phyloP scores from a whole-genome alignment of 2,329 filamentous ascomycete genomes.

The Trichoderma sp. region DNA sequence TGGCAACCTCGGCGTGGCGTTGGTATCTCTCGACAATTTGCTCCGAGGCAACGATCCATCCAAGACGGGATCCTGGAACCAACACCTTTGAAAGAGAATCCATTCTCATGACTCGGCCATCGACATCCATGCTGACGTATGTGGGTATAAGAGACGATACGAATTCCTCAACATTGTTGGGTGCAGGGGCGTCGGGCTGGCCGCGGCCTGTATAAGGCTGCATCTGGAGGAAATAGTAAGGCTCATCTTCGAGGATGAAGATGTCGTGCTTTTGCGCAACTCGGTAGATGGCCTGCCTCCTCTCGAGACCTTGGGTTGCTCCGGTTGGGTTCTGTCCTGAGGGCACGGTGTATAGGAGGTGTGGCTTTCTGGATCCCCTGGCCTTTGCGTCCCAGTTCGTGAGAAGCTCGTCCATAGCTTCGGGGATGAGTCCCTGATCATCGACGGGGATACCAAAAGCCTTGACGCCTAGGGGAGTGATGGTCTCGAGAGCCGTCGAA shows the following conservation, averaged over 20 bases:
- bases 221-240: slow-evolving; percentile 93
- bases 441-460: slow-evolving; percentile 52
- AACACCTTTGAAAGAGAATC: slow-evolving; percentile 94
- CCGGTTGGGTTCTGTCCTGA: slow-evolving; percentile 92
- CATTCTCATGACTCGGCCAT: slow-evolving; percentile 84
- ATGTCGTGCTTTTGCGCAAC: slow-evolving; percentile 82
- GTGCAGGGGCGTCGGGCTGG: slow-evolving; percentile 51
- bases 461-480: slow-evolving; percentile 51
- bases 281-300: slow-evolving; percentile 70
- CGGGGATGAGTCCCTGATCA: slow-evolving; percentile 51
- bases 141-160: slow-evolving; percentile 61
- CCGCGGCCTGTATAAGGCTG: slow-evolving; percentile 63
- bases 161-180: slow-evolving; percentile 67
- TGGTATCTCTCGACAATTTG: slow-evolving; percentile 81
- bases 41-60: slow-evolving; percentile 86
- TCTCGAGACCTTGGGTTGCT: slow-evolving; percentile 67
- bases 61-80: slow-evolving; percentile 74
- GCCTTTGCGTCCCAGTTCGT: slow-evolving; percentile 46
- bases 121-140: slow-evolving; percentile 74
- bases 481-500: slow-evolving; percentile 64
- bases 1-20: slow-evolving; percentile 77
- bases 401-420: slow-evolving; percentile 51
- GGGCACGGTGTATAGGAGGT: slow-evolving; percentile 59
- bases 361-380: slow-evolving; percentile 48
- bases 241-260: slow-evolving; percentile 87